Evolutionary conservation across 2,329 filamentous ascomycete genomes (phyloP).

Genomic region (Aspergillus pseudotamarii): DNA sequence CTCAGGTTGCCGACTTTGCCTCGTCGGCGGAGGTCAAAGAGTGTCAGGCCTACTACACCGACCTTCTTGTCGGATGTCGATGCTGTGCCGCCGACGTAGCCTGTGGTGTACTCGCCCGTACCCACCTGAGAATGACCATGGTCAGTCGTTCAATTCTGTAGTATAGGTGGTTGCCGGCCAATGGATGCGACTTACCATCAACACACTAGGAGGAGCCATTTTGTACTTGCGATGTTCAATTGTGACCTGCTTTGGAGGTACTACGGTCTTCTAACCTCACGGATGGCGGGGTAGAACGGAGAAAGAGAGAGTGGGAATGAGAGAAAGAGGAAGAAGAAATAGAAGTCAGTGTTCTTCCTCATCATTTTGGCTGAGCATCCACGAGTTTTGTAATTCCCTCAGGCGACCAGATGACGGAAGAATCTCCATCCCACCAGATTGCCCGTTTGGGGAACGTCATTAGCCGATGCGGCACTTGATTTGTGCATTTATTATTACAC

Average conservation of each 20-base stretch:
- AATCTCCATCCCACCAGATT: conserved; percentile 8
- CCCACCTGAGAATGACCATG: conserved; percentile 61
- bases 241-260: not conserved
- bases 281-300: not conserved
- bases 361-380: not conserved
- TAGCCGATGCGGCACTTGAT: conserved; percentile 14
- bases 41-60: conserved; percentile 84
- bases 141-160: conserved; percentile 1
- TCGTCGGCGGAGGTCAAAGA: conserved; percentile 84
- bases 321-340: not conserved
- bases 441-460: conserved; percentile 9
- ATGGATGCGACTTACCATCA: conserved; percentile 60
- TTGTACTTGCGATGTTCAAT: conserved; percentile 9
- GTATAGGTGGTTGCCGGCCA: conserved; percentile 8
- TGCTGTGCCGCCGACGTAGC: conserved; percentile 81
- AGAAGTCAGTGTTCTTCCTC: not conserved
- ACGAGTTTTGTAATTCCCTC: conserved; percentile 3
- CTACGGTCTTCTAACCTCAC: not conserved
- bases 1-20: conserved; percentile 83
- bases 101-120: conserved; percentile 95
- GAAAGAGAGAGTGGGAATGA: not conserved
- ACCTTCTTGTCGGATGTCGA: conserved; percentile 95
- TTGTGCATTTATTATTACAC: conserved; percentile 2
- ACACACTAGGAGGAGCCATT: conserved; percentile 66
- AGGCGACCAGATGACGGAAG: conserved; percentile 5